Evolutionary conservation across 2,329 filamentous ascomycete species (phyloP).

Genomic region (Beauveria scarabaeidicola): DNA sequence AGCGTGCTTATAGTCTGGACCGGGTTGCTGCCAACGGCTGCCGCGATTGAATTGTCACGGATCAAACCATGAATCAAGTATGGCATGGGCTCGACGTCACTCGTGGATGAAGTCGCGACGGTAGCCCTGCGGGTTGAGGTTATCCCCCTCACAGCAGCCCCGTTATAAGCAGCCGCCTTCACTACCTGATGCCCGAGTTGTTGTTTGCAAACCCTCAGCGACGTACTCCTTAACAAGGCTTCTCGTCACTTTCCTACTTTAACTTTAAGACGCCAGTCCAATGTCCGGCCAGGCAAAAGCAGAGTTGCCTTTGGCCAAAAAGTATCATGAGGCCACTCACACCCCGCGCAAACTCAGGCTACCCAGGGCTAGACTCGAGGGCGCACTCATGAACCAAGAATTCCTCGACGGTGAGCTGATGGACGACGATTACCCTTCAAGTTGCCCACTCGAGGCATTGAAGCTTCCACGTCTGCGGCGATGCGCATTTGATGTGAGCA

Average conservation of each 20-base stretch:
- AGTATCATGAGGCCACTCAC: not conserved
- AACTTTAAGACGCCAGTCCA: not conserved
- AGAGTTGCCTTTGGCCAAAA: not conserved
- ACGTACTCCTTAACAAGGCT: not conserved
- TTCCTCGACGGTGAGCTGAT: not conserved
- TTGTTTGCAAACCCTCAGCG: no score
- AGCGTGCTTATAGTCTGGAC: no score
- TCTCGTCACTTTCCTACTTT: not conserved
- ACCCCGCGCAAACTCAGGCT: not conserved
- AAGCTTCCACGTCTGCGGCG: not conserved
- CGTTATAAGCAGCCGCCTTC: no score
- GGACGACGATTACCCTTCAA: not conserved
- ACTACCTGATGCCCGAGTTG: no score
- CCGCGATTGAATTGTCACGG: no score
- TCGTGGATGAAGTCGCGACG: no score
- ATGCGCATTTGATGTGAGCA: not conserved
- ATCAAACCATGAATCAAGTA: no score
- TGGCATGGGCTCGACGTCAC: no score
- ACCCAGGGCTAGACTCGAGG: not conserved
- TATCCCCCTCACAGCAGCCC: no score
- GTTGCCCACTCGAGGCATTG: not conserved
- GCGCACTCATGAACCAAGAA: not conserved
- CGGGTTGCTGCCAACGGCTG: no score
- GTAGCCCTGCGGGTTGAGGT: no score
- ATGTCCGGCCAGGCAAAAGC: not conserved